Evolutionary conservation across 352 stramenopile species (phyloP).

Genomic region (Phytopythium boreale): DNA sequence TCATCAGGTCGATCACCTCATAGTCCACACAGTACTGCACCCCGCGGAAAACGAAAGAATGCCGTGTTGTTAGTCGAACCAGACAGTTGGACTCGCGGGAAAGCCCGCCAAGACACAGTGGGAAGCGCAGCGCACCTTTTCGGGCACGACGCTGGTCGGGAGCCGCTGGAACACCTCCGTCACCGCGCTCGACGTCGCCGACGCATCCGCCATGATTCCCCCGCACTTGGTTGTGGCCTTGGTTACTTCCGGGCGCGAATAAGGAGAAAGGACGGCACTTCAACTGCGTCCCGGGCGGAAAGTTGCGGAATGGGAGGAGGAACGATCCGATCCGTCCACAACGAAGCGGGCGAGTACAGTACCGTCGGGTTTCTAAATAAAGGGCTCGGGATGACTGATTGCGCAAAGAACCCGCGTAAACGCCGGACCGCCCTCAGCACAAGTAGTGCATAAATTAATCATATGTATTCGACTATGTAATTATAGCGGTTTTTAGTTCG

Average conservation of each 20-base stretch:
- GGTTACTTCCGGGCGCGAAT: not conserved
- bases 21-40: constrained; percentile 69
- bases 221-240: not conserved
- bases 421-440: not conserved
- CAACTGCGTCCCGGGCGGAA: not conserved
- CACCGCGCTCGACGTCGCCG: not conserved
- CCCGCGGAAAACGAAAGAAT: not conserved
- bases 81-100: not conserved
- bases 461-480: not conserved
- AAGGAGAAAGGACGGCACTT: constrained; percentile 5
- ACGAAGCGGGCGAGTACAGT: not conserved
- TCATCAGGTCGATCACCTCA: constrained; percentile 71
- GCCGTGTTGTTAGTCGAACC: not conserved
- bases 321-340: not conserved
- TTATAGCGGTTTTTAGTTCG: not conserved
- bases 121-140: constrained; percentile 33
- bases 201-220: constrained; percentile 16
- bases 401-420: not conserved
- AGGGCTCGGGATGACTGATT: constrained; percentile 4
- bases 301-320: constrained; percentile 7
- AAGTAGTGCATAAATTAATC: not conserved
- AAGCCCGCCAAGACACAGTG: not conserved
- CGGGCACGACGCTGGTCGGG: constrained; percentile 46
- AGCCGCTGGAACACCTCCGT: constrained; percentile 51
- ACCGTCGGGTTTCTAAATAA: not conserved